phyloP scores from a whole-genome alignment of 176 grass and related monocot species.

The Musa acuminata region DNA sequence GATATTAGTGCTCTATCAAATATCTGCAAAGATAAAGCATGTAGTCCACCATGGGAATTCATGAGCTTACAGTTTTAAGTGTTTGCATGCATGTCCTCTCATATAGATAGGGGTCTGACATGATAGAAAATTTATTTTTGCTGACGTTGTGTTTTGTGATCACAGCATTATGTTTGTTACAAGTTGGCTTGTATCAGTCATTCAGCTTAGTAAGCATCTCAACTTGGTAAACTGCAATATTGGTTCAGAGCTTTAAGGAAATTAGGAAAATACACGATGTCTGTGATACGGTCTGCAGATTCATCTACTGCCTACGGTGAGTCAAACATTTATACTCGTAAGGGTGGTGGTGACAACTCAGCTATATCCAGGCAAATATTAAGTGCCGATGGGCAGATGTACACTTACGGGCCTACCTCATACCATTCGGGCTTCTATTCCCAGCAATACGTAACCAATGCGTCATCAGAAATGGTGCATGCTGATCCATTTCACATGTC shows the following conservation, averaged over 20 bases:
- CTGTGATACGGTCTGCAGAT: slow-evolving; percentile 29
- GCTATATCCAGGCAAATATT: slow-evolving; percentile 17
- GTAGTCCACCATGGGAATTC: background rate
- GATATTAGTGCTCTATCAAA: background rate
- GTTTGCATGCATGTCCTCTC: background rate
- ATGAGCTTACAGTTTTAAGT: background rate
- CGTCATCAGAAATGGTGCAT: slow-evolving; percentile 20
- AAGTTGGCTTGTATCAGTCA: background rate
- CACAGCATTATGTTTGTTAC: slow-evolving; percentile 8
- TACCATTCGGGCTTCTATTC: slow-evolving; percentile 46
- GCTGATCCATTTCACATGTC: slow-evolving; percentile 8
- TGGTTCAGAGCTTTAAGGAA: background rate
- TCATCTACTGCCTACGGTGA: slow-evolving; percentile 25
- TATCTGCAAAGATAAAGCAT: background rate
- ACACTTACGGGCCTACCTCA: slow-evolving; percentile 44
- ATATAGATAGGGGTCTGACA: background rate
- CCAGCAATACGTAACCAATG: slow-evolving; percentile 34
- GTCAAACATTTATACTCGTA: slow-evolving; percentile 44
- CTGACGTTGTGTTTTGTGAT: background rate
- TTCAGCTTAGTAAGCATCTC: background rate
- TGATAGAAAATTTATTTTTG: background rate
- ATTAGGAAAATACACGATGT: slow-evolving; percentile 28
- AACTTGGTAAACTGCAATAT: background rate
- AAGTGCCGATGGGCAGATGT: slow-evolving; percentile 14
- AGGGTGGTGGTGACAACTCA: slow-evolving; percentile 19